Evolutionary conservation across 371 early-diverging fungal genomes (phyloP).

Genomic region (Phascolomyces articulosus): DNA sequence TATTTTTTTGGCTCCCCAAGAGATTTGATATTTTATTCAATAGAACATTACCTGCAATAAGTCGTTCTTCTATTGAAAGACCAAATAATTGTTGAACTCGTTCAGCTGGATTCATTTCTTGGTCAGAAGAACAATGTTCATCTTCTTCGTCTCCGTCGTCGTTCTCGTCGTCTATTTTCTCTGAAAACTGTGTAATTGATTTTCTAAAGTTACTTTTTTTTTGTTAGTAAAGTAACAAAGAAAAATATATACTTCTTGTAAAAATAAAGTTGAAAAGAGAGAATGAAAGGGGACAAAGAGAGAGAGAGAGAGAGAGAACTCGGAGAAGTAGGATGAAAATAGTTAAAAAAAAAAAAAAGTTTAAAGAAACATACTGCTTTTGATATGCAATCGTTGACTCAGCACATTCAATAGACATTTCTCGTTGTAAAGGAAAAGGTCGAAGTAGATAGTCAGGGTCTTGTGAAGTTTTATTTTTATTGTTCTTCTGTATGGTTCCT

Average conservation of each 20-base stretch:
- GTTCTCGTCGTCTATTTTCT: constrained; percentile 23
- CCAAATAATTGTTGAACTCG: constrained; percentile 13
- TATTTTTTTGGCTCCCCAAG: no score
- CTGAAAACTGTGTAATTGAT: constrained; percentile 7
- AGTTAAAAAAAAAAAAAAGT: neutral
- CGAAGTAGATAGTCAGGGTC: neutral
- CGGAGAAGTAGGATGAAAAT: neutral
- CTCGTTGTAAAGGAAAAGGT: constrained; percentile 12
- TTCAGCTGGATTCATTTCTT: neutral
- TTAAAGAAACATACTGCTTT: neutral
- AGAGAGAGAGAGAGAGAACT: neutral
- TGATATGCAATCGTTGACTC: neutral
- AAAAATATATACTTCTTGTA: neutral
- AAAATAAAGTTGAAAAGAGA: no score
- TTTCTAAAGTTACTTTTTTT: neutral
- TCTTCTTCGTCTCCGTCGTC: constrained; percentile 19
- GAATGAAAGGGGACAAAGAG: neutral
- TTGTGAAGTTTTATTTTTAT: neutral
- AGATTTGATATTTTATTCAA: no score
- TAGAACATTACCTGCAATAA: constrained; percentile 17
- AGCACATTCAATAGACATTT: constrained; percentile 39
- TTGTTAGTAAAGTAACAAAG: neutral
- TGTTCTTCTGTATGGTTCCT: neutral
- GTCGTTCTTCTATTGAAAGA: constrained; percentile 18
- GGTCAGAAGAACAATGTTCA: neutral